Evolutionary conservation across 2,329 filamentous ascomycete genomes (phyloP), one percentile per base, ranked within the genome.

Genomic region (Arthrobotrys sphaeroides): DNA sequence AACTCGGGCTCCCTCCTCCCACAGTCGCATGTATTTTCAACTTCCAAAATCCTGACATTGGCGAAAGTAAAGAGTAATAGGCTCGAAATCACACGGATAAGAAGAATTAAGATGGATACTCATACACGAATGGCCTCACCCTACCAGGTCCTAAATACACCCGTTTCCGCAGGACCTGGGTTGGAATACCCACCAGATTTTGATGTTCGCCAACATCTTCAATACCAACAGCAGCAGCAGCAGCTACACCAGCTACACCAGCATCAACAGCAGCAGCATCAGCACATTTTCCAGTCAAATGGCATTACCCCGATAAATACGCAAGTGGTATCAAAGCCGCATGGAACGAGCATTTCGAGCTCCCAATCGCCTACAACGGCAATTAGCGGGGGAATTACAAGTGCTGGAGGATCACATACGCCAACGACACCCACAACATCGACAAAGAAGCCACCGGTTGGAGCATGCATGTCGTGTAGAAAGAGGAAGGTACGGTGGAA

Each of bases 391-490:
- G 57, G 57, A 43, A 55, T 62, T 16, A 16, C 59, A 31, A 28
- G 61, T 22, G 22, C 20, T 53, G 69, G 69, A 66, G 69, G 60
- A 20, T 51, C 53, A 24, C 69, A 73, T 20, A 74, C 62, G 24
- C 70, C 70, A 18, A 74, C 70, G 18, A 74, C 70, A 5, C 70
- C 70, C 6, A 74, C 70, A 16, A 59, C 70, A 20, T 68, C 70
- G 3, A n/a, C 55, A 13, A 74, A 74, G 70, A 74, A 74, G 47
- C 70, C 70, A 16, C 55, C 70, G 42, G 55, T 68, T 22, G 70
- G 70, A 18, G 70, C 70, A 20, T 74, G 70, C 38, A 74, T 74
- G 70, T 74, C 70, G 10, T 74, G 70, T 53, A 74, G 70, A 55
- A 74, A 74, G 40, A 68, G 70, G 61, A 74, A 74, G 62, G 70